A percentile compares a stretch with the other conserved stretches of the same genome.
phyloP scores from a whole-genome alignment of 345 rosid species.

The Conringia planisiliqua region DNA sequence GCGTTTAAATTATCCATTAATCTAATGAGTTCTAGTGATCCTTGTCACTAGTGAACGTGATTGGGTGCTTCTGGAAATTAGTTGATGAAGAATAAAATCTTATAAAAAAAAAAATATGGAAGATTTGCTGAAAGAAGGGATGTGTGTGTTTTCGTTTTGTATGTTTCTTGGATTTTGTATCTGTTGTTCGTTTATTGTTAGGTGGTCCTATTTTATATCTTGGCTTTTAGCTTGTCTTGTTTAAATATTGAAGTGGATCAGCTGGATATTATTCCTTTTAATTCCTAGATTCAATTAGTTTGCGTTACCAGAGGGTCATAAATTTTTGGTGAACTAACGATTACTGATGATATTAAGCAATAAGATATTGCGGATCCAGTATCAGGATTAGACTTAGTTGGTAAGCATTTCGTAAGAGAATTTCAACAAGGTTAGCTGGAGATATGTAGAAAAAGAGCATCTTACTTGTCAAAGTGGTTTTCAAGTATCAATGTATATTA shows the following conservation, averaged over 20 bases:
- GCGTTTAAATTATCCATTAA: neutral
- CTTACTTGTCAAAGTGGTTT: neutral
- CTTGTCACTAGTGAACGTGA: neutral
- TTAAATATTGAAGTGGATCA: neutral
- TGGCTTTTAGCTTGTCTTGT: neutral
- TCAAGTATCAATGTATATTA: neutral
- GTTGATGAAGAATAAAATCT: neutral
- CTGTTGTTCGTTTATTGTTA: neutral
- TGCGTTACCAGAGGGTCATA: neutral
- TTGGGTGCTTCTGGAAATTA: neutral
- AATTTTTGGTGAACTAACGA: slow-evolving; percentile 10
- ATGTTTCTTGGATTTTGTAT: slow-evolving; percentile 1
- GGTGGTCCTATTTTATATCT: slow-evolving; percentile 32
- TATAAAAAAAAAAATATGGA: no score
- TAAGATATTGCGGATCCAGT: neutral
- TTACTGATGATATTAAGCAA: neutral
- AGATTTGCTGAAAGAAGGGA: neutral
- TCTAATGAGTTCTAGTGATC: neutral
- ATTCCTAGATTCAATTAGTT: neutral
- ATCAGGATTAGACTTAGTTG: slow-evolving; percentile 14
- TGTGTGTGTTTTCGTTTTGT: neutral
- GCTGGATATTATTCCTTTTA: neutral
- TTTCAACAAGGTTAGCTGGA: slow-evolving; percentile 10
- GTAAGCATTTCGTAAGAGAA: neutral
- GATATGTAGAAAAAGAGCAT: neutral